Base-by-base conservation (phyloP, 306 rosid genomes). In the Medicago truncatula region DNA sequence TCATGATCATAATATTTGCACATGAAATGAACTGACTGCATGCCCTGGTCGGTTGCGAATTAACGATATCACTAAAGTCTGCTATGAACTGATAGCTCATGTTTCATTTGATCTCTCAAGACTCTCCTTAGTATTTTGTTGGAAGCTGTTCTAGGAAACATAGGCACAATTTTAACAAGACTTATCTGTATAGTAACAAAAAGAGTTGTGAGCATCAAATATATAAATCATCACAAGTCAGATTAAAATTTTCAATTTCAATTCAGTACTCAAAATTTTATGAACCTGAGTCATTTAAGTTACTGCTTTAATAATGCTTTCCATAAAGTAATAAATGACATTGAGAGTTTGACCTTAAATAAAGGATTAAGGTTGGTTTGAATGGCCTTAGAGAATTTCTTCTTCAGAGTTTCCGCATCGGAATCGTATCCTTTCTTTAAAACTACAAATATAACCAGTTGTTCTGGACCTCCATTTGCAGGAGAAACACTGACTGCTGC, bases 121-220 rank as follows among this genome's bases (percentile, higher is more conserved):
- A 92, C 92, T 86, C 98, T 89, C 80, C 98, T 86, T 5, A 89
- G 72, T 71, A 95, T 56, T 89, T 95, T 95, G 84, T 92, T 92
- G 10, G 98, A 88, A 71, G 93, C 89, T 6, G 93, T 95, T 75
- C 93, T 86, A 66, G 98, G 98, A 64, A 95, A 95, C 54, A 80
- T 86, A 0, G 81, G 54, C 6, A 89, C 91, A 73, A 92, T 83
- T 73, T 87, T 89, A 49, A 89, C 93, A 20, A 76, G 34, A 59
- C 82, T 73, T 34, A 92, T 88, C 97, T 95, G 90, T 36, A 57
- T 63, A 52, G 75, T 66, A 66, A 64, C 53, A 53, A 21, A 75
- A 76, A 9, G 40, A 65, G 74, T 44, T 49, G 43, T 54, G 18
- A 67, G 49, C 13, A 44, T 43, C 52, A 44, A 65, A 61, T 39